Conservation (phyloP, 2,329 filamentous ascomycete species). For the Macrophomina pseudophaseolina region DNA sequence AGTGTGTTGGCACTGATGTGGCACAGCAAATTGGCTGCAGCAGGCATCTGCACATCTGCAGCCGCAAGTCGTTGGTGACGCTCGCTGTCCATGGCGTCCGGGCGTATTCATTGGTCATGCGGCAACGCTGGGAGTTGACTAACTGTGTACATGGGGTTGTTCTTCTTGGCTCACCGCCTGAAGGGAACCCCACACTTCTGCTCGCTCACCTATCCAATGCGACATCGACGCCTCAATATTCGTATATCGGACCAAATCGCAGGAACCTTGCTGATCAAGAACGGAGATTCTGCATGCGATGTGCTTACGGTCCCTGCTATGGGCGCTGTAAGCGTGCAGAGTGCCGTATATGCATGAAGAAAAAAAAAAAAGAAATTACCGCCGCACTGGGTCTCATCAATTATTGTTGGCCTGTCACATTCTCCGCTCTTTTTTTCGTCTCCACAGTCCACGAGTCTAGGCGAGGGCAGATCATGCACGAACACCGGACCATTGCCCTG, state of each 20-base stretch:
- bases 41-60: background rate
- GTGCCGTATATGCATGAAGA: background rate
- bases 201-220: background rate
- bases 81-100: background rate
- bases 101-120: background rate
- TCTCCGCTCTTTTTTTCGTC: background rate
- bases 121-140: background rate
- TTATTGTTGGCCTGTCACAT: background rate
- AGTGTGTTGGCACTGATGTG: slow-evolving; percentile 14
- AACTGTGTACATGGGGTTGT: background rate
- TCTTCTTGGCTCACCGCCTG: slow-evolving; percentile 5
- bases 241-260: background rate
- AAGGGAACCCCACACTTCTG: background rate
- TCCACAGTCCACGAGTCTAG: slow-evolving; percentile 2
- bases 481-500: background rate
- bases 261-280: background rate
- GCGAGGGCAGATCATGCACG: background rate
- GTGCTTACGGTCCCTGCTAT: background rate
- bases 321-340: background rate
- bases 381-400: background rate
- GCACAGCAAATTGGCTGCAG: background rate
- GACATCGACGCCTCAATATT: background rate
- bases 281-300: background rate
- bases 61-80: background rate
- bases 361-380: background rate